These are phyloP conservation scores for Brassica nigra DNA, from an alignment of 345 rosid genomes.

Conservation along the genomic window DNA sequence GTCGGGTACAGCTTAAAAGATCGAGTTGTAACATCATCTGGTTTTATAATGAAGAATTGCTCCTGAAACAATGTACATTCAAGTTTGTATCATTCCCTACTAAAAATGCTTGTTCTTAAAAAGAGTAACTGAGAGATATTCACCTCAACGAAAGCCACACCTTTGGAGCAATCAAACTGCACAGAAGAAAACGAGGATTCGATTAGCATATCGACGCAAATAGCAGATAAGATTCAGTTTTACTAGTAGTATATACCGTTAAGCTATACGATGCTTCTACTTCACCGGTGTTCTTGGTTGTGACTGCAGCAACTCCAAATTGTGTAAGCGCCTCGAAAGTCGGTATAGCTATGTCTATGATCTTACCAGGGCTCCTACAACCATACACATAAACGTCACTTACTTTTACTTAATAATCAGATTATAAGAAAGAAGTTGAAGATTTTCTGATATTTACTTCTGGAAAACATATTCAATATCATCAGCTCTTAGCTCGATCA, in stretches of 20 bases:
- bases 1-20: constrained; percentile 78
- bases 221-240: not conserved
- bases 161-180: constrained; percentile 89
- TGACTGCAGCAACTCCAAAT: constrained; percentile 77
- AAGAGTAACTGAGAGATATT: not conserved
- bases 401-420: not conserved
- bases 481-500: constrained; percentile 86
- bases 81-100: constrained; percentile 16
- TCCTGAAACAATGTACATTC: constrained; percentile 53
- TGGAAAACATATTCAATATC: constrained; percentile 93
- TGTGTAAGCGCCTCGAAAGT: constrained; percentile 89
- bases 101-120: not conserved
- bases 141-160: constrained; percentile 78
- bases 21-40: constrained; percentile 56
- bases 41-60: constrained; percentile 87
- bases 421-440: not conserved
- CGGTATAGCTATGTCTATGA: constrained; percentile 62
- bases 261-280: constrained; percentile 94
- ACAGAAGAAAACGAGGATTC: constrained; percentile 18
- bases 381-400: constrained; percentile 7
- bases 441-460: constrained; percentile 45
- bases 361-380: constrained; percentile 89
- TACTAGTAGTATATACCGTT: constrained; percentile 51
- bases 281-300: constrained; percentile 72
- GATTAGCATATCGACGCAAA: not conserved